Evolutionary conservation across 2,329 filamentous ascomycete genomes (phyloP), one percentile per base, ranked within the genome.

Genomic region (Beauveria pseudobassiana): DNA sequence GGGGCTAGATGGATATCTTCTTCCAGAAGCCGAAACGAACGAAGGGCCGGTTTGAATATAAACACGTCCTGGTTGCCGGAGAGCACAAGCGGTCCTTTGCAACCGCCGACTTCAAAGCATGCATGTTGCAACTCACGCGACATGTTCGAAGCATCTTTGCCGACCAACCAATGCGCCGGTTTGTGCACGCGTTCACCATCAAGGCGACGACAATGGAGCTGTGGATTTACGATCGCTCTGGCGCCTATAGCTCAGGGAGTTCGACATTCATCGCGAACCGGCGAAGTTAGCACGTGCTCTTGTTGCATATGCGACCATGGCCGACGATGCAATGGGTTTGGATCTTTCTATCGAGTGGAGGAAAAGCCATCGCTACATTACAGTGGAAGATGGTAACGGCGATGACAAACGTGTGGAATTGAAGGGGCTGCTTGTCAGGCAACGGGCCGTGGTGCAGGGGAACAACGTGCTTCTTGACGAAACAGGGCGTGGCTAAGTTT

Each of bases 1-100:
- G 63, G 64, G 66, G 65, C 45, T 63, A 66, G 65, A 65, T 66
- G 63, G 63, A 65, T 48, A 20, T 66, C 16, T 68, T 67, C 56
- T 66, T 67, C n/a, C 64, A 64, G 49, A 55, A n/a, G 24, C 61
- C 62, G 48, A 30, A 42, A 22, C 48, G 30, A 42, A 46, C 30
- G 30, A 52, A 22, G 12, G 38, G 20, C 30, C 46, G 10, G 6
- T 64, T 66, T 30, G 12, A 52, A 46, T 66, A 68, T 20, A 67
- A 67, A 28, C 12, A 68, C 38, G 63, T 67, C 38, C 64, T 68
- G 30, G 64, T 66, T 4, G 63, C 65, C 42, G 65, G 65, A 18
- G 62, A 67, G 58, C 65, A 66, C 26, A 68, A 67, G 62, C 63
- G 62, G 56, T 64, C 63, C 0, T 43, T 66, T 34, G 30, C 63